Conservation (phyloP, 2,329 filamentous ascomycete species). For the Teratosphaeria pseudoeucalypti region DNA sequence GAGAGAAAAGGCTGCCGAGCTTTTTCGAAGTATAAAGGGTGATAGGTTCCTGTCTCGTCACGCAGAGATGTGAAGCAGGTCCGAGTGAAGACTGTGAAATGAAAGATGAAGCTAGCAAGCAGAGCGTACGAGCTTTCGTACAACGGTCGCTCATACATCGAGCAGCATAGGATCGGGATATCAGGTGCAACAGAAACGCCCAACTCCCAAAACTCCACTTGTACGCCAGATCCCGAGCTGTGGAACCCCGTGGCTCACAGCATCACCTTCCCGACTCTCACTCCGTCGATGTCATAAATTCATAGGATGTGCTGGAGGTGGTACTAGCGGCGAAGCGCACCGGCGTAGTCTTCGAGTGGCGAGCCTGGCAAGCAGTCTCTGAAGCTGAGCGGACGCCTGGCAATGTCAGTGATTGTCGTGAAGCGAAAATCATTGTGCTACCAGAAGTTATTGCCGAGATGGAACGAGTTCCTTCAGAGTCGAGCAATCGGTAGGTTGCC, state of each 20-base stretch:
- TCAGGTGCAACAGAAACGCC: background rate
- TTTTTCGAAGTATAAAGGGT: slow-evolving; percentile 70
- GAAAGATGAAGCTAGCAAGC: background rate
- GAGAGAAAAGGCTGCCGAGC: slow-evolving; percentile 70
- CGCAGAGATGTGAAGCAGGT: background rate
- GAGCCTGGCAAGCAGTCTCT: slow-evolving; percentile 26
- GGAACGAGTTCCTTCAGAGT: background rate
- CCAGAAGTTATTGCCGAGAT: background rate
- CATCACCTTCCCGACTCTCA: background rate
- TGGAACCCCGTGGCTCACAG: background rate
- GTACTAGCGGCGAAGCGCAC: slow-evolving; percentile 10
- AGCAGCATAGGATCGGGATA: background rate
- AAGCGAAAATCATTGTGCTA: background rate
- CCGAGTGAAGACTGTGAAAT: background rate
- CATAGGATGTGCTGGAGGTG: background rate
- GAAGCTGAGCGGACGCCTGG: slow-evolving; percentile 25
- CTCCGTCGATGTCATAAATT: background rate
- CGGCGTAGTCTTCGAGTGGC: slow-evolving; percentile 25
- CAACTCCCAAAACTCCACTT: background rate
- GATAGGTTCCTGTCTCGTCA: slow-evolving; percentile 54
- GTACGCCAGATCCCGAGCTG: background rate
- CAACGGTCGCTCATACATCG: background rate
- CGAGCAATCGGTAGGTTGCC: background rate
- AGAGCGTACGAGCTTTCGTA: background rate
- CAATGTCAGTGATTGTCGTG: background rate